A percentile compares a stretch with the other conserved stretches of the same genome.
Evolutionary conservation across 371 early-diverging fungal species (phyloP).

Genomic region (Capillidium rhysosporum): DNA sequence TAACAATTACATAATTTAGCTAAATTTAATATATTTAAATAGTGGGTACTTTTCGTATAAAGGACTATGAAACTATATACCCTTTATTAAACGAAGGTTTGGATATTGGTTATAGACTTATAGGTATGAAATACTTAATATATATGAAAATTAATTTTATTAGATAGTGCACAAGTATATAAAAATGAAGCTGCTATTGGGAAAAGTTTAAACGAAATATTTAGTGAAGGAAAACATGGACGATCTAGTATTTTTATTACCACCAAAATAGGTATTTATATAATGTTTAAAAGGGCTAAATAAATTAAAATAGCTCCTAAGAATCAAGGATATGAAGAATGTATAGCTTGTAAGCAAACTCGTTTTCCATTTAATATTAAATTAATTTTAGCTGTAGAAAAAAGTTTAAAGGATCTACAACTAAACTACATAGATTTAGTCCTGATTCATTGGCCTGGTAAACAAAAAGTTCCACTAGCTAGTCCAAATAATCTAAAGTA

Average conservation of each 20-base stretch:
- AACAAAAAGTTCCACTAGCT: slow-evolving; percentile 19
- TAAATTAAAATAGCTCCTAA: slow-evolving; percentile 30
- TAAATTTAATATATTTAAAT: background rate
- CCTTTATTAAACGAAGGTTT: slow-evolving; percentile 31
- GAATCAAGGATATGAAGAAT: slow-evolving; percentile 54
- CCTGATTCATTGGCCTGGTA: slow-evolving; percentile 77
- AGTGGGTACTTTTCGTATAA: slow-evolving; percentile 58
- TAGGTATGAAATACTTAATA: slow-evolving; percentile 22
- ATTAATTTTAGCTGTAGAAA: slow-evolving; percentile 23
- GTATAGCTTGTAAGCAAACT: slow-evolving; percentile 24
- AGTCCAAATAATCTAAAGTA: slow-evolving; percentile 19
- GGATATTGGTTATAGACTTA: slow-evolving; percentile 37
- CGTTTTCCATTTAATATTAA: background rate
- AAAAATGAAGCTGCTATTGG: slow-evolving; percentile 75
- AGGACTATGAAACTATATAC: slow-evolving; percentile 20
- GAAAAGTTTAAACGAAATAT: slow-evolving; percentile 27
- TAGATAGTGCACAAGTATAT: slow-evolving; percentile 58
- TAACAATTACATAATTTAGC: background rate
- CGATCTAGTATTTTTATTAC: slow-evolving; percentile 86
- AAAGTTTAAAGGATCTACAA: slow-evolving; percentile 34
- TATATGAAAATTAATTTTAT: background rate
- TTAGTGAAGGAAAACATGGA: slow-evolving; percentile 29
- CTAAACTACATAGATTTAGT: slow-evolving; percentile 62
- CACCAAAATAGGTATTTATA: slow-evolving; percentile 58
- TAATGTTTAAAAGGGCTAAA: background rate